phyloP scores from a whole-genome alignment of 2,329 filamentous ascomycete species.

The Alternaria consortialis region DNA sequence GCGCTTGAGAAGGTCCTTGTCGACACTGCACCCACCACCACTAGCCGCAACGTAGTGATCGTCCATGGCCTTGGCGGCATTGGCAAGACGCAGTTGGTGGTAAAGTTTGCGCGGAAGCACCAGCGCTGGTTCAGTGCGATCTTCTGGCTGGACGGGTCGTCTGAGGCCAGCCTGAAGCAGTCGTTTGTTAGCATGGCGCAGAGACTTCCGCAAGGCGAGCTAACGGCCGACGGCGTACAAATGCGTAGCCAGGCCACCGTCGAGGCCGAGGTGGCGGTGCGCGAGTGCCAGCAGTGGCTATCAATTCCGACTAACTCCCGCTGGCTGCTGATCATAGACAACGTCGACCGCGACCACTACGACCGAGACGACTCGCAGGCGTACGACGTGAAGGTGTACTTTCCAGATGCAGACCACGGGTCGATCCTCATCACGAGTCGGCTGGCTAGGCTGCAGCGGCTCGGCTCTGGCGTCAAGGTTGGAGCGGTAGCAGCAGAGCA shows the following conservation, averaged over 20 bases:
- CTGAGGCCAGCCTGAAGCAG: conserved; percentile 23
- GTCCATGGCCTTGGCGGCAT: conserved; percentile 29
- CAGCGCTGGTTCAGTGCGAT: conserved; percentile 19
- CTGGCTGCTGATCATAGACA: conserved; percentile 32
- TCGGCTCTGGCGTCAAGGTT: too few species aligned
- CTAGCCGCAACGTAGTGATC: conserved; percentile 29
- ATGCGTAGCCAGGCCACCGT: conserved; percentile 17
- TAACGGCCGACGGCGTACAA: conserved; percentile 16
- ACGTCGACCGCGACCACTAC: too few species aligned
- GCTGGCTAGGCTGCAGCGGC: too few species aligned
- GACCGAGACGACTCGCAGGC: too few species aligned
- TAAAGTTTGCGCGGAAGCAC: conserved; percentile 23
- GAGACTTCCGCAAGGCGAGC: conserved; percentile 20
- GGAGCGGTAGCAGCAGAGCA: conserved; percentile 32
- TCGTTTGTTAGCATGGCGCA: conserved; percentile 20
- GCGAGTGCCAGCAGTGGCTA: conserved; percentile 27
- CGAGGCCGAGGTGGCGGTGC: conserved; percentile 23
- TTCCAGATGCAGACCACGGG: too few species aligned
- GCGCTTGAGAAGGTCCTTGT: conserved; percentile 28
- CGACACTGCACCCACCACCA: neutral
- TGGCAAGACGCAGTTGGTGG: conserved; percentile 23
- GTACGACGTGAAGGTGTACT: too few species aligned
- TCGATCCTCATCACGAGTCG: too few species aligned
- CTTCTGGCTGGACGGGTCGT: conserved; percentile 27
- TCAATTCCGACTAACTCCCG: conserved; percentile 19